Percentiles rank a stretch among this genome's conserved stretches.
Conservation (phyloP, 805 yeast species). For the Kregervanrija fluxuum region DNA sequence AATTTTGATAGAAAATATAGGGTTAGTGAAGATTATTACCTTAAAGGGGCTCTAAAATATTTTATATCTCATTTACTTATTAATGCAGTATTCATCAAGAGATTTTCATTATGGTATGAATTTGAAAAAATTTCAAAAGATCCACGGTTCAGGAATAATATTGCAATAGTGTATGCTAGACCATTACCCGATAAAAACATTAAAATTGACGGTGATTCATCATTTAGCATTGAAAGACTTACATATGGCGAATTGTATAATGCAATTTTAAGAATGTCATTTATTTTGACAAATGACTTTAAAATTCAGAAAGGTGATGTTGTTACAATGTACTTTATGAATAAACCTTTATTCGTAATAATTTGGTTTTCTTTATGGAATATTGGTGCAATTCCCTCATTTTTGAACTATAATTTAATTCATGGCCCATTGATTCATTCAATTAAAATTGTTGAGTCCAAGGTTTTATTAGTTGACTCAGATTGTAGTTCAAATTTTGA, state of each 20-base stretch:
- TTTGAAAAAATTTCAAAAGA: slow-evolving; percentile 49
- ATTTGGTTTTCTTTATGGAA: slow-evolving; percentile 87
- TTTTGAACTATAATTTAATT: slow-evolving; percentile 71
- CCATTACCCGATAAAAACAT: slow-evolving; percentile 32
- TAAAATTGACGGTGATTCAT: slow-evolving; percentile 39
- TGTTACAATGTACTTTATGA: slow-evolving; percentile 70
- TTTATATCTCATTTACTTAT: slow-evolving; percentile 36
- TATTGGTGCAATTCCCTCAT: slow-evolving; percentile 83
- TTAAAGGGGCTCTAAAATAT: slow-evolving; percentile 37
- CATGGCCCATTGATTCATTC: slow-evolving; percentile 78
- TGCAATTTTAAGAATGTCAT: slow-evolving; percentile 57
- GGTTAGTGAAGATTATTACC: slow-evolving; percentile 43
- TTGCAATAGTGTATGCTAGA: slow-evolving; percentile 60
- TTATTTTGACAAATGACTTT: slow-evolving; percentile 53
- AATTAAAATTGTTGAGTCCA: slow-evolving; percentile 56
- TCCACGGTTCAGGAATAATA: slow-evolving; percentile 36
- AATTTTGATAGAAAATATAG: slow-evolving; percentile 36
- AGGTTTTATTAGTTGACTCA: slow-evolving; percentile 61
- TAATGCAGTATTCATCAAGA: slow-evolving; percentile 27
- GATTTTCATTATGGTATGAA: slow-evolving; percentile 61
- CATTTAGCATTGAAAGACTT: slow-evolving; percentile 52
- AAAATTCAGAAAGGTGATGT: slow-evolving; percentile 60
- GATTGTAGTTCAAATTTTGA: slow-evolving; percentile 41
- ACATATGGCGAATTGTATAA: slow-evolving; percentile 68
- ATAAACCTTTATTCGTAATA: slow-evolving; percentile 74